Evolutionary conservation across 1,139 yeast species (phyloP).

Genomic region (Candida sanyaensis): DNA sequence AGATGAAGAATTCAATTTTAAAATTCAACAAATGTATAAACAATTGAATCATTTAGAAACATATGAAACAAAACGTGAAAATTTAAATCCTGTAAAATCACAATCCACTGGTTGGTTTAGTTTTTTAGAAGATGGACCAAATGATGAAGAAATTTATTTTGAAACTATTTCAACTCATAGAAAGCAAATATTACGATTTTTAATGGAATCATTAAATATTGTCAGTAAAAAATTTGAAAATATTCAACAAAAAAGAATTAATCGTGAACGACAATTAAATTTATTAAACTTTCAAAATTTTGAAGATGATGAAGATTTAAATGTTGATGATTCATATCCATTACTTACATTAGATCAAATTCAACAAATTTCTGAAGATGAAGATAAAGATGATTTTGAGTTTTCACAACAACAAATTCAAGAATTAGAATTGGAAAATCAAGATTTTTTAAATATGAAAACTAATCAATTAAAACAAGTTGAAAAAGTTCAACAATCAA

Average conservation of each 20-base stretch:
- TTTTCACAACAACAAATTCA: slow-evolving; percentile 59
- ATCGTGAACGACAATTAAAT: slow-evolving; percentile 43
- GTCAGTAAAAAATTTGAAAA: slow-evolving; percentile 37
- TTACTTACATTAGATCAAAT: slow-evolving; percentile 5
- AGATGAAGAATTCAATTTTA: slow-evolving; percentile 55
- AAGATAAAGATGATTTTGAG: slow-evolving; percentile 3
- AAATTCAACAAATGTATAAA: slow-evolving; percentile 51
- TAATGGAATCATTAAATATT: slow-evolving; percentile 35
- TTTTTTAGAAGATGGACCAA: slow-evolving; percentile 24
- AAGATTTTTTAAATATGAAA: slow-evolving; percentile 60
- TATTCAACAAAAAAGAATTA: slow-evolving; percentile 45
- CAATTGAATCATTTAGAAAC: slow-evolving; percentile 50
- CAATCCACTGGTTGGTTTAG: slow-evolving; percentile 25
- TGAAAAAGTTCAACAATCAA: slow-evolving; percentile 71
- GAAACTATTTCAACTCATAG: slow-evolving; percentile 31
- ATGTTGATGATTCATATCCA: slow-evolving; percentile 9
- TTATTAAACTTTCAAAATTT: slow-evolving; percentile 45
- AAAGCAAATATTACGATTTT: slow-evolving; percentile 40
- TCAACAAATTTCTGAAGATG: slow-evolving; percentile 6
- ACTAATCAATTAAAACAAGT: slow-evolving; percentile 69
- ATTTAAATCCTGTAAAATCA: slow-evolving; percentile 13
- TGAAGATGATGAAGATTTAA: slow-evolving; percentile 29
- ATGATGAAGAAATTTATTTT: slow-evolving; percentile 27
- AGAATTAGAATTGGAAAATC: slow-evolving; percentile 71
- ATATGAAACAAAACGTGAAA: slow-evolving; percentile 51